phyloP scores from a whole-genome alignment of 2,329 filamentous ascomycete genomes.

The Penicillium psychrosexuale region DNA sequence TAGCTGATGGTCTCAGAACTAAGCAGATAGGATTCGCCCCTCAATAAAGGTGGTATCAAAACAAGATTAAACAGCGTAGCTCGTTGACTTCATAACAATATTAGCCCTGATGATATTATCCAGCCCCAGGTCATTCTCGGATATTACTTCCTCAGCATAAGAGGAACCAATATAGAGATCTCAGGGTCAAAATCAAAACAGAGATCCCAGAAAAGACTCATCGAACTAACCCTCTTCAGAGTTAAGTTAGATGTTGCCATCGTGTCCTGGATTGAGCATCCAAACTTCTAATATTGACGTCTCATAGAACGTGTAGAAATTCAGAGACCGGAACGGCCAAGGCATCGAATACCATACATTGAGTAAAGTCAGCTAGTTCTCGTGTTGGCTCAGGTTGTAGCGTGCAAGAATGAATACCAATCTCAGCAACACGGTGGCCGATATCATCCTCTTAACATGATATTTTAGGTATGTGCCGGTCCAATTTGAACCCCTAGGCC shows the following conservation, averaged over 20 bases:
- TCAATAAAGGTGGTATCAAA: neutral
- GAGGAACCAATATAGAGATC: neutral
- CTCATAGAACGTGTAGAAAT: neutral
- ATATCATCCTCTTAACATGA: neutral
- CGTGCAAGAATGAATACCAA: neutral
- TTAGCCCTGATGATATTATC: neutral
- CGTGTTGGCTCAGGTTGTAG: neutral
- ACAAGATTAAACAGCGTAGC: neutral
- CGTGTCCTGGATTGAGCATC: neutral
- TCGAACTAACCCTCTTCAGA: neutral
- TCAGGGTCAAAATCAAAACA: neutral
- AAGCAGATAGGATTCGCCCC: neutral
- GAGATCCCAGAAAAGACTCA: neutral
- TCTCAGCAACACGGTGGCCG: neutral
- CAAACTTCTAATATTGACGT: neutral
- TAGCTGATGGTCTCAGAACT: neutral
- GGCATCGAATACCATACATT: neutral
- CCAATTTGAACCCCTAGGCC: constrained; percentile 31
- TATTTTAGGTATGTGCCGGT: constrained; percentile 16
- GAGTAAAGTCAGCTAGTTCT: neutral
- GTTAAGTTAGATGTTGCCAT: neutral
- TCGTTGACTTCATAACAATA: constrained; percentile 1
- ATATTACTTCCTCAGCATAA: neutral
- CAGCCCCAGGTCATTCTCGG: neutral
- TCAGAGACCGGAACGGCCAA: neutral